Evolutionary conservation across 2,329 filamentous ascomycete genomes (phyloP).

Genomic region (Talaromyces sp.): DNA sequence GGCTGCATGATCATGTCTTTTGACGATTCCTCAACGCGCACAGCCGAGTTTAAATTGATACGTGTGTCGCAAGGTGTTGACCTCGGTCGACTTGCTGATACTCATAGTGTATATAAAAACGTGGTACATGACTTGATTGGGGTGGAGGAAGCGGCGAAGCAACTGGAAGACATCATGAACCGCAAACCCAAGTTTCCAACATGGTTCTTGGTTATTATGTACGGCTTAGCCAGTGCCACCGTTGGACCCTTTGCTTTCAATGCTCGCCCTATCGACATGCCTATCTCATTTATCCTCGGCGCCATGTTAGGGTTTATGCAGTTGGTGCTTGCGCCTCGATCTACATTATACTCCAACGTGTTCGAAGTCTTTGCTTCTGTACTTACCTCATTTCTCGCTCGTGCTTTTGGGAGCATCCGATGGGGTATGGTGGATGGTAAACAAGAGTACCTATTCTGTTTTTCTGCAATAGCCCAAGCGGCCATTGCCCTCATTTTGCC

Average conservation of each 20-base stretch:
- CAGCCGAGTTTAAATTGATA: slow-evolving; percentile 39
- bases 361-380: slow-evolving; percentile 61
- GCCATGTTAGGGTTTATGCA: slow-evolving; percentile 68
- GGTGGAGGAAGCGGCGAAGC: slow-evolving; percentile 36
- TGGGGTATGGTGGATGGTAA: slow-evolving; percentile 30
- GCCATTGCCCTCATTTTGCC: slow-evolving; percentile 67
- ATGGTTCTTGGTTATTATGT: slow-evolving; percentile 57
- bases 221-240: slow-evolving; percentile 66
- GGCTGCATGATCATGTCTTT: slow-evolving; percentile 91
- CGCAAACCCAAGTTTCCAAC: slow-evolving; percentile 50
- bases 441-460: slow-evolving; percentile 54
- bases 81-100: slow-evolving; percentile 36
- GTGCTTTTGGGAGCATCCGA: slow-evolving; percentile 60
- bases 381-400: slow-evolving; percentile 61
- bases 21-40: slow-evolving; percentile 46
- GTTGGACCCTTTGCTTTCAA: slow-evolving; percentile 76
- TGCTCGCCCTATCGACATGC: slow-evolving; percentile 70
- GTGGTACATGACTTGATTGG: slow-evolving; percentile 40
- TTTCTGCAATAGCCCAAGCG: slow-evolving; percentile 63
- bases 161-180: slow-evolving; percentile 48
- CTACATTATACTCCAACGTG: slow-evolving; percentile 60
- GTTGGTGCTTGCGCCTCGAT: slow-evolving; percentile 67
- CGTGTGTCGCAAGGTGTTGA: slow-evolving; percentile 36
- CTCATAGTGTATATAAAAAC: slow-evolving; percentile 41
- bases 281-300: slow-evolving; percentile 69